A percentile compares a stretch with the other conserved stretches of the same genome.
These are phyloP conservation scores for Didymella lethalis DNA, from an alignment of 2,329 filamentous ascomycete genomes.

Conservation along the genomic window DNA sequence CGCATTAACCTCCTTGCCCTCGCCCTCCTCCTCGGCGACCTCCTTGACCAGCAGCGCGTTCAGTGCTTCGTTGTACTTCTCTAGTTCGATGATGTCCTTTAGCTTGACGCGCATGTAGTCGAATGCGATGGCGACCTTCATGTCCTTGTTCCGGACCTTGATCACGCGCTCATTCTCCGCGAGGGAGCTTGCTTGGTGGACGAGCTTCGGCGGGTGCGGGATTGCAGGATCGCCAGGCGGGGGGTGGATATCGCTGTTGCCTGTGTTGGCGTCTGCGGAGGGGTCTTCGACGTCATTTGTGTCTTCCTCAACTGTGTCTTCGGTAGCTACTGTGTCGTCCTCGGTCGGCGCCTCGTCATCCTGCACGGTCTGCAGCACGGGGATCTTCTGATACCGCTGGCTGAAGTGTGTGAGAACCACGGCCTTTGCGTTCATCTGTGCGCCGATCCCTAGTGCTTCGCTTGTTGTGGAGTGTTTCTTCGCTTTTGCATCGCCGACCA, in stretches of 20 bases:
- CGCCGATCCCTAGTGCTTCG: slow-evolving; percentile 82
- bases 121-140: slow-evolving; percentile 76
- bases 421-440: slow-evolving; percentile 78
- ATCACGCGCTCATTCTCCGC: slow-evolving; percentile 45
- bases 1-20: slow-evolving; percentile 27
- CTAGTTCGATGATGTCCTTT: slow-evolving; percentile 73
- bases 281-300: slow-evolving; percentile 34
- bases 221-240: slow-evolving; percentile 17
- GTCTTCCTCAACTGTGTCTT: slow-evolving; percentile 36
- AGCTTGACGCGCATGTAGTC: slow-evolving; percentile 80
- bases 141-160: slow-evolving; percentile 55
- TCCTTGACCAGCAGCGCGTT: slow-evolving; percentile 60
- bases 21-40: slow-evolving; percentile 30
- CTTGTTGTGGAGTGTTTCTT: slow-evolving; percentile 92
- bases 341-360: slow-evolving; percentile 32
- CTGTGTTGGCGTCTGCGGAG: slow-evolving; percentile 24
- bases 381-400: slow-evolving; percentile 86
- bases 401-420: slow-evolving; percentile 94
- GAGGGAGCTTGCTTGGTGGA: slow-evolving; percentile 19
- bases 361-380: slow-evolving; percentile 57
- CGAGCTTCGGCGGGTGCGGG: slow-evolving; percentile 20
- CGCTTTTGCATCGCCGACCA: slow-evolving; percentile 76
- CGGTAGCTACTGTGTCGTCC: slow-evolving; percentile 18
- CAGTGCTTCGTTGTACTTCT: slow-evolving; percentile 68
- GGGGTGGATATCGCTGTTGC: slow-evolving; percentile 34